These are phyloP conservation scores for Backusella psychrophila DNA, from an alignment of 192 early-diverging fungal species.

Conservation along the genomic window DNA sequence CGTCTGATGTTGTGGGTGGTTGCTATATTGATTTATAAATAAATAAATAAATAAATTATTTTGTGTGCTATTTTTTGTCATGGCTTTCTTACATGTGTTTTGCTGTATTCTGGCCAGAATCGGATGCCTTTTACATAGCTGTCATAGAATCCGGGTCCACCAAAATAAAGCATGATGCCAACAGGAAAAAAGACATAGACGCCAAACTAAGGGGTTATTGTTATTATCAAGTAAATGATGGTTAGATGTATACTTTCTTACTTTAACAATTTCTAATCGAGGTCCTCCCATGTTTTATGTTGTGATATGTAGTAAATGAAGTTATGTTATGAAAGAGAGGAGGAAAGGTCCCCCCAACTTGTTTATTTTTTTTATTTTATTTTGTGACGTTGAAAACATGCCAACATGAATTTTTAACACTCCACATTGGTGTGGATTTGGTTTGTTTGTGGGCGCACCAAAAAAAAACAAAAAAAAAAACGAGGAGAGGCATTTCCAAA, in stretches of 20 bases:
- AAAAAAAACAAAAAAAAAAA: background rate
- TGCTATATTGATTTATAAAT: constrained; percentile 2
- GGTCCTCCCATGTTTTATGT: constrained; percentile 39
- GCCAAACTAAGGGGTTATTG: constrained; percentile 30
- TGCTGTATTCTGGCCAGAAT: constrained; percentile 40
- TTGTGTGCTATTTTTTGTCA: no score
- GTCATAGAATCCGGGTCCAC: constrained; percentile 48
- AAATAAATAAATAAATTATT: no score
- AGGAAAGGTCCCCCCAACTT: background rate
- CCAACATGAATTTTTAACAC: background rate
- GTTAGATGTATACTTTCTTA: constrained; percentile 10
- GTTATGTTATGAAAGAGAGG: background rate
- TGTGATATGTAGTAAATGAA: background rate
- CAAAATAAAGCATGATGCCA: constrained; percentile 48
- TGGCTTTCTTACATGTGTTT: constrained; percentile 27
- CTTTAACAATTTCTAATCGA: constrained; percentile 44
- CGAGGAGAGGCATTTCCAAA: background rate
- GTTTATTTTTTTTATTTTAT: background rate
- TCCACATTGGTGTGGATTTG: background rate
- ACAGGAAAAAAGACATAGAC: constrained; percentile 53
- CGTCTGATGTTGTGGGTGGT: constrained; percentile 40
- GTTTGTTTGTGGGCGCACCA: background rate
- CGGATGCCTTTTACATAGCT: constrained; percentile 41
- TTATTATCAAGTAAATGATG: no score
- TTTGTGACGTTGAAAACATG: background rate